phyloP scores from a whole-genome alignment of 805 yeast genomes.

The Ogataea populi-albae region DNA sequence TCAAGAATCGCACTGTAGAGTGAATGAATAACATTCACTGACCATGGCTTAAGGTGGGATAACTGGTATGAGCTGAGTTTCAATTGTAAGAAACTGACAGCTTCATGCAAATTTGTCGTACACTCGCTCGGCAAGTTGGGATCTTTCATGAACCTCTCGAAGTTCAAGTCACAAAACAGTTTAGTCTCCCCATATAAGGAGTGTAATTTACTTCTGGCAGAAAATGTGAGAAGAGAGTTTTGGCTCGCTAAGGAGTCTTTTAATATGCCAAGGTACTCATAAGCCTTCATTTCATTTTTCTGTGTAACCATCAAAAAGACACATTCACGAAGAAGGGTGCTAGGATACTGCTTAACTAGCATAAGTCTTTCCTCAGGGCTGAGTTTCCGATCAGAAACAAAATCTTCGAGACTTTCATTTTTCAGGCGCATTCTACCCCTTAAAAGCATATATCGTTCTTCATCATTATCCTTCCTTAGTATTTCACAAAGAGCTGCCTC shows the following conservation, averaged over 20 bases:
- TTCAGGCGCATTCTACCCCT: neutral
- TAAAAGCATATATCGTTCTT: neutral
- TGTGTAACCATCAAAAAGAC: neutral
- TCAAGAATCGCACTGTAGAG: slow-evolving; percentile 1
- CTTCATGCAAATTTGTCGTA: too few relatives aligned
- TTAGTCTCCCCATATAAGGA: neutral
- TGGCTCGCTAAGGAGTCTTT: too few relatives aligned
- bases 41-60: neutral
- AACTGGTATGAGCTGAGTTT: too few relatives aligned
- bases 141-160: neutral
- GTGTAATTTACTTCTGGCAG: neutral
- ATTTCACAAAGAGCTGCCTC: neutral
- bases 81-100: too few relatives aligned
- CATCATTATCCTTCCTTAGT: neutral
- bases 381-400: neutral
- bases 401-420: neutral
- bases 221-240: too few relatives aligned
- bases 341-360: slow-evolving; percentile 3
- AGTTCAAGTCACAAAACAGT: slow-evolving; percentile 1
- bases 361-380: neutral
- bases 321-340: neutral
- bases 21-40: neutral
- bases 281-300: neutral
- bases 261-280: slow-evolving; percentile 4
- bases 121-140: too few relatives aligned